Evolutionary conservation across 1,284 basidiomycete species (phyloP).

Genomic region (Cryptococcus jaspeensis): DNA sequence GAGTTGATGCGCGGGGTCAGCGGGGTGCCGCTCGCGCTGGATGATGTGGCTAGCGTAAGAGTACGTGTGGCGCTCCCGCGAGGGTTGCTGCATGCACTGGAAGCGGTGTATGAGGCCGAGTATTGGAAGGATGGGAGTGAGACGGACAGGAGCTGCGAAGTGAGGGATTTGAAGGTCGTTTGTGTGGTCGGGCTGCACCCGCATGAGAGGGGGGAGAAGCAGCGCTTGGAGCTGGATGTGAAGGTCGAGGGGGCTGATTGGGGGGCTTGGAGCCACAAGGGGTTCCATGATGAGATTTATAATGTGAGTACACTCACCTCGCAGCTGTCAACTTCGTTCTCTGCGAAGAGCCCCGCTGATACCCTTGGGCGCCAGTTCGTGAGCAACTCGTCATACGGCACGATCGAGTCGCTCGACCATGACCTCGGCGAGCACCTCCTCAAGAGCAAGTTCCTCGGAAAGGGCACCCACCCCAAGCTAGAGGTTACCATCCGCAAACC

Average conservation of each 20-base stretch:
- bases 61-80: constrained; percentile 31
- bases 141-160: constrained; percentile 12
- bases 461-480: constrained; percentile 29
- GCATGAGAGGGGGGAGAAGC: constrained; percentile 68
- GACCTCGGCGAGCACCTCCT: constrained; percentile 56
- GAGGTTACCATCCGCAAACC: constrained; percentile 72
- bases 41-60: constrained; percentile 26
- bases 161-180: constrained; percentile 60
- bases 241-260: constrained; percentile 41
- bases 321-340: not conserved
- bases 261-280: constrained; percentile 51
- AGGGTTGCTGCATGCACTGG: constrained; percentile 33
- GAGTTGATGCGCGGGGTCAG: constrained; percentile 29
- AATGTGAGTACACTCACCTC: constrained; percentile 47
- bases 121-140: not conserved
- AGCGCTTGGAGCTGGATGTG: constrained; percentile 66
- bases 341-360: not conserved
- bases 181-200: constrained; percentile 71
- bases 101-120: constrained; percentile 22
- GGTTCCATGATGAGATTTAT: constrained; percentile 51
- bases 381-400: constrained; percentile 60
- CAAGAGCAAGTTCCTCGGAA: not conserved
- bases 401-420: constrained; percentile 71
- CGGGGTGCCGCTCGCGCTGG: constrained; percentile 18
- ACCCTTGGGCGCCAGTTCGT: constrained; percentile 44